phyloP scores from a whole-genome alignment of 2,329 filamentous ascomycete species.

The Colletotrichum sublineola region DNA sequence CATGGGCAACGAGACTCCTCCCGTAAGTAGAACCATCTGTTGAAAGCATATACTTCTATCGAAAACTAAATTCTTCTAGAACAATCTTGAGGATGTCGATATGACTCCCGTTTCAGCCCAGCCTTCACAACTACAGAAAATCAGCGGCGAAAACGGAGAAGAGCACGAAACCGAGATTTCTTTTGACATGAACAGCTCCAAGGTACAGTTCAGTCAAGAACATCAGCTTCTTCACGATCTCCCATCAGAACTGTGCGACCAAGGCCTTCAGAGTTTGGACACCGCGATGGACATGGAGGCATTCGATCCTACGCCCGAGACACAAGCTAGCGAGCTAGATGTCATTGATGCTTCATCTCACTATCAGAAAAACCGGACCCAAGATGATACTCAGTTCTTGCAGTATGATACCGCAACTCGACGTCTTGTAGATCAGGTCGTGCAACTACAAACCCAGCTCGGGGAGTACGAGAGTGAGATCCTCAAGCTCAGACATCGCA shows the following conservation, averaged over 20 bases:
- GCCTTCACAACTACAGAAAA: background rate
- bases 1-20: background rate
- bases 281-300: fast-evolving
- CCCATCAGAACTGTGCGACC: background rate
- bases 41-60: background rate
- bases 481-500: too few relatives aligned
- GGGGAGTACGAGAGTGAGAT: background rate
- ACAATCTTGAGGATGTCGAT: background rate
- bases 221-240: background rate
- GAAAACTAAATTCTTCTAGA: background rate
- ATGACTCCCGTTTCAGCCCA: background rate
- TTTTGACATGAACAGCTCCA: too few relatives aligned
- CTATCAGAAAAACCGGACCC: background rate
- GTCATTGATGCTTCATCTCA: background rate
- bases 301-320: background rate
- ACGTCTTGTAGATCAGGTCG: background rate
- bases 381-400: background rate
- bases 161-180: background rate
- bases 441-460: background rate
- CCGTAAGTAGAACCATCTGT: background rate
- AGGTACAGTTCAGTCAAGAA: background rate
- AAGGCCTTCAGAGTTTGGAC: background rate
- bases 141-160: background rate
- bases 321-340: background rate
- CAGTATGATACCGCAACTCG: background rate